A percentile compares a stretch with the other conserved stretches of the same genome.
These are phyloP conservation scores for Boletus sensibilis DNA, from an alignment of 768 basidiomycete species.

Conservation along the genomic window DNA sequence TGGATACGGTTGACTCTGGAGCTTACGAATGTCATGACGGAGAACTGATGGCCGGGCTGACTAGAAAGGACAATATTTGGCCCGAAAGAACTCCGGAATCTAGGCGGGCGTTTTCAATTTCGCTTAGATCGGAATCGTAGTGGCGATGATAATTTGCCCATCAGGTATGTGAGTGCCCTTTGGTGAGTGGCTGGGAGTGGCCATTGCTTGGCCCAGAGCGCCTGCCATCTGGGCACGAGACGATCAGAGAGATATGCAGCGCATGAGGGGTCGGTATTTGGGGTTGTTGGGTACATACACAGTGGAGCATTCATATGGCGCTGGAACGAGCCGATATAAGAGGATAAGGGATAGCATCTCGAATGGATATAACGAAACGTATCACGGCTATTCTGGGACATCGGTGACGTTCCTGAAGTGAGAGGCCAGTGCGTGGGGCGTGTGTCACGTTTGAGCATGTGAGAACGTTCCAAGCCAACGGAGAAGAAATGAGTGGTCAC, in stretches of 20 bases:
- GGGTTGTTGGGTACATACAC: background rate
- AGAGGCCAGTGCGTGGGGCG: constrained; percentile 11
- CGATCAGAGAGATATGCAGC: background rate
- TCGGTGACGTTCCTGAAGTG: constrained; percentile 15
- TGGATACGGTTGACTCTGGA: background rate
- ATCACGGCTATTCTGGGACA: constrained; percentile 20
- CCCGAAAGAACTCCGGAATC: constrained; percentile 12
- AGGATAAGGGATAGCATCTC: constrained; percentile 10
- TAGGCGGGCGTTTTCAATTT: constrained; percentile 24
- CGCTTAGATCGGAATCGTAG: constrained; percentile 32
- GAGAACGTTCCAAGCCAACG: background rate
- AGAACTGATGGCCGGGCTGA: background rate
- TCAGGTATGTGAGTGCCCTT: constrained; percentile 10
- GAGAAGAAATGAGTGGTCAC: background rate
- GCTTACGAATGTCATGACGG: background rate
- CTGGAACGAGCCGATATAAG: constrained; percentile 2
- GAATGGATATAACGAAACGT: constrained; percentile 10
- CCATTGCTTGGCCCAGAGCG: background rate
- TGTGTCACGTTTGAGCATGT: constrained; percentile 18
- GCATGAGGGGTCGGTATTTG: background rate
- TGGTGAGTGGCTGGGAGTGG: background rate
- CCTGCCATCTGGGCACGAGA: background rate
- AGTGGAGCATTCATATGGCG: constrained; percentile 4
- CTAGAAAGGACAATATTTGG: background rate
- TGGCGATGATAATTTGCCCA: constrained; percentile 24